Evolutionary conservation across 2,329 filamentous ascomycete genomes (phyloP), one percentile per base, ranked within the genome.

Genomic region (Furcasterigmium furcatum): DNA sequence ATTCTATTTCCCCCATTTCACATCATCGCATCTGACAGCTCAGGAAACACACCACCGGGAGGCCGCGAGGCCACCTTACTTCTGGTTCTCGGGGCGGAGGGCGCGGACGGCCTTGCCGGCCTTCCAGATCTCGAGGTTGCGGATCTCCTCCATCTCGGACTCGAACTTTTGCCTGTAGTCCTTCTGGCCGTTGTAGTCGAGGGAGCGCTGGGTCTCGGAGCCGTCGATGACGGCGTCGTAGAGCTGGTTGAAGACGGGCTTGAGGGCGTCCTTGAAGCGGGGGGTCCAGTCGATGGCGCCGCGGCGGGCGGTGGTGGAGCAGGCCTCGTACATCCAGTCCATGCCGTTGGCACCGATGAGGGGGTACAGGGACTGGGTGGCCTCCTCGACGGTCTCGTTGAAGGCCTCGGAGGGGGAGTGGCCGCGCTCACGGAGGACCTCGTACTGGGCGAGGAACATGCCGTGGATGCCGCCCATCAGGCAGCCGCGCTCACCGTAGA

Each of bases 251-350:
- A 99, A 99, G 67, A 99, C 87, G 64, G 94, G 94, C 87, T 97
- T 97, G 67, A 99, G 83, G 67, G 88, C 91, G 59, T 92, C 88
- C 88, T 96, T 96, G 90, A 99, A 99, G 68, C 81, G 82, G 72
- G 86, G 85, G 68, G 87, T 92, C 94, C 94, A 99, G 83, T 99
- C 94, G 68, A 99, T 95, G 75, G 94, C 94, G 74, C 94, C 94
- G 68, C 94, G 91, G 66, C 94, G 90, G 66, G 94, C 94, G 48
- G 94, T 99, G 68, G 94, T 99, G 54, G 92, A 97, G 88, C 94
- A 99, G 58, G 94, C 94, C 70, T 92, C 91, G 80, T 95, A 99
- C 94, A 99, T 99, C 91, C 95, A 99, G 81, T 99, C 94, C 94
- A 99, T 97, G 66, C 94, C 94, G 76, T 97, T 88, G 74, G 82